These are phyloP conservation scores for Holtermanniella nyarrowii DNA, from an alignment of 768 basidiomycete genomes.

Conservation along the genomic window DNA sequence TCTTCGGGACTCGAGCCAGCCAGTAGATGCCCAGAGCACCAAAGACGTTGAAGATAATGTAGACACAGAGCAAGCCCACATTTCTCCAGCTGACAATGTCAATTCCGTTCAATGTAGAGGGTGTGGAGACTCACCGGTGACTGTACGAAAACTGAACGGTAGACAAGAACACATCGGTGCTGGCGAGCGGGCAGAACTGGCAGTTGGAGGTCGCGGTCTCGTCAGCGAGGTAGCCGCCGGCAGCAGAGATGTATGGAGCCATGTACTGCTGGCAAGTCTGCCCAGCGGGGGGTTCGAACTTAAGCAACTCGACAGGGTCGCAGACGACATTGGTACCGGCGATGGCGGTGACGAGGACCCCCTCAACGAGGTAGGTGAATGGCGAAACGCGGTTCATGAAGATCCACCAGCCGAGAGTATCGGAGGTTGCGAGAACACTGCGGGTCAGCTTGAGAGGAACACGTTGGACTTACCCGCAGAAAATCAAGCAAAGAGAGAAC, in stretches of 20 bases:
- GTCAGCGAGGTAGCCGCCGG: constrained; percentile 69
- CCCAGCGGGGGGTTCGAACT: constrained; percentile 62
- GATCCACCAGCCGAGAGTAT: constrained; percentile 36
- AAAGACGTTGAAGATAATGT: background rate
- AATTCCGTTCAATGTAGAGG: too few relatives aligned
- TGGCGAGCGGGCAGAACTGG: constrained; percentile 57
- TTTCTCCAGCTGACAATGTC: too few relatives aligned
- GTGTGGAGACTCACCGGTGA: constrained; percentile 40
- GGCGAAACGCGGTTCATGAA: constrained; percentile 41
- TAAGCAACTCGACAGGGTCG: constrained; percentile 56
- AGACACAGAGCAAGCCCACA: background rate
- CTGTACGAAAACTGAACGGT: constrained; percentile 53
- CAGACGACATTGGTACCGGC: constrained; percentile 59
- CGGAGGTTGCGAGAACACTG: constrained; percentile 32
- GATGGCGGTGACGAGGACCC: constrained; percentile 40
- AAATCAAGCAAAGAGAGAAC: constrained; percentile 44
- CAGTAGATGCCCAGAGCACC: constrained; percentile 8
- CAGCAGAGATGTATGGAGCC: constrained; percentile 50
- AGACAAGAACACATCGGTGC: constrained; percentile 53
- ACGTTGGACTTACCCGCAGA: constrained; percentile 39
- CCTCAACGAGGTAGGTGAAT: constrained; percentile 41
- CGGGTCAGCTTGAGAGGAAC: background rate
- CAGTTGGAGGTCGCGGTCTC: constrained; percentile 53
- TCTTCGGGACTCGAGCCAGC: constrained; percentile 9
- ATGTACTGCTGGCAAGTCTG: constrained; percentile 67